A percentile compares a stretch with the other conserved stretches of the same genome.
These are phyloP conservation scores for Aquilaria malaccensis DNA, from an alignment of 345 rosid genomes.

Conservation along the genomic window DNA sequence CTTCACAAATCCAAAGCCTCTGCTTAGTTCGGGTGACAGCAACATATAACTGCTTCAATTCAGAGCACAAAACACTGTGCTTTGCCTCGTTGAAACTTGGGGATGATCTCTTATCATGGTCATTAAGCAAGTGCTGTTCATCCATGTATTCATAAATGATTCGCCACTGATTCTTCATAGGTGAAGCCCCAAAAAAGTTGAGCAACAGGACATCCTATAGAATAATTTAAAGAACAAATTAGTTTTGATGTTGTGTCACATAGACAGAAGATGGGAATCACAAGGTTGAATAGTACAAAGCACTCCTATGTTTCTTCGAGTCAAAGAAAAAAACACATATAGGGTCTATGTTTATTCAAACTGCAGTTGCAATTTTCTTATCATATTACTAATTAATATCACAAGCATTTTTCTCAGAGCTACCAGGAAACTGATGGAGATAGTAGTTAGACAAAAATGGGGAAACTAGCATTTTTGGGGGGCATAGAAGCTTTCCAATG, in stretches of 20 bases:
- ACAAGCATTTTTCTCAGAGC: no score
- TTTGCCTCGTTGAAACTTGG: conserved; percentile 26
- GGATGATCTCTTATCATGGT: conserved; percentile 8
- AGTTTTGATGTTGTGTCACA: not conserved
- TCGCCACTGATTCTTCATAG: conserved; percentile 38
- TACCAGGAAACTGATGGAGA: no score
- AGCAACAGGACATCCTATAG: conserved; percentile 44
- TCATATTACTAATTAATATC: no score
- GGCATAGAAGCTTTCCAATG: no score
- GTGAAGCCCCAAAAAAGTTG: conserved; percentile 46
- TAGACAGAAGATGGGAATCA: no score
- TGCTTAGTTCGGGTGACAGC: conserved; percentile 51
- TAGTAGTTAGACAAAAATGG: no score
- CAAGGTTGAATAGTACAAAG: no score
- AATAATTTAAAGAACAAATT: not conserved
- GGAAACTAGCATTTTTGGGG: no score
- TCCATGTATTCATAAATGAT: conserved; percentile 38
- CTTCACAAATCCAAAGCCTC: conserved; percentile 51
- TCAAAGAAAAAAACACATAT: no score
- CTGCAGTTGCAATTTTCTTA: no score
- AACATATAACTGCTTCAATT: conserved; percentile 44
- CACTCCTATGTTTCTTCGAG: no score
- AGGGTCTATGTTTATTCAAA: no score
- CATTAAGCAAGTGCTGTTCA: conserved; percentile 24
- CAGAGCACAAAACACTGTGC: conserved; percentile 40